Evolutionary conservation across 2,329 filamentous ascomycete species (phyloP).

Genomic region (Blastomyces silverae): DNA sequence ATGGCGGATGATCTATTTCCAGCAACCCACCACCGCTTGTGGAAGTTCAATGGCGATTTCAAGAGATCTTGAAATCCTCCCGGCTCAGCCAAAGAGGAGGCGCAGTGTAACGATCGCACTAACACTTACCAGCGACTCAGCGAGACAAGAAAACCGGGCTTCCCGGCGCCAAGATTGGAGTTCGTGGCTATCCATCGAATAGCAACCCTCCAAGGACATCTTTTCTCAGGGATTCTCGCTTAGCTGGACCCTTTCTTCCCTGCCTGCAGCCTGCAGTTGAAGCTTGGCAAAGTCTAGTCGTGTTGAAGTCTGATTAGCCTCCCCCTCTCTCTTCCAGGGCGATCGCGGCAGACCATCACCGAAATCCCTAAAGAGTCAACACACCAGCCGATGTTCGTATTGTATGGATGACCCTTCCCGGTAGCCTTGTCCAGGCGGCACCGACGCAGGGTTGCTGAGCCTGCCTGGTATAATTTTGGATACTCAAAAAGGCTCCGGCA

Average conservation of each 20-base stretch:
- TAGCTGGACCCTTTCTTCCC: background rate
- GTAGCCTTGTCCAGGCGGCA: background rate
- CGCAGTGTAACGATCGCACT: background rate
- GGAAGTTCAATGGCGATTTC: background rate
- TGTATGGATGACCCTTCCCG: background rate
- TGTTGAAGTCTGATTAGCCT: background rate
- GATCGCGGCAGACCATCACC: background rate
- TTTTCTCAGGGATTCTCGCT: background rate
- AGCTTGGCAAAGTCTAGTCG: too few relatives aligned
- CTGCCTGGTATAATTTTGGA: background rate
- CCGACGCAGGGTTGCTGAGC: background rate
- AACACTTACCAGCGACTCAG: background rate
- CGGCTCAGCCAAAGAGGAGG: background rate
- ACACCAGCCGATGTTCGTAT: background rate
- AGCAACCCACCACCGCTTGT: background rate
- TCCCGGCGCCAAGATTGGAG: constrained; percentile 7
- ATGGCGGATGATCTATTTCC: constrained; percentile 9
- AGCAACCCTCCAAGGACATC: background rate
- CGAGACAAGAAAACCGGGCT: background rate
- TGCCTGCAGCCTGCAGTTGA: background rate
- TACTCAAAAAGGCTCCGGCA: background rate
- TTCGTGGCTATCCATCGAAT: background rate
- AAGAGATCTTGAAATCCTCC: background rate
- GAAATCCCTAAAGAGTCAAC: background rate
- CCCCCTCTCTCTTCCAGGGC: background rate